A percentile compares a stretch with the other conserved stretches of the same genome.
phyloP scores from a whole-genome alignment of 2,329 filamentous ascomycete species.

The Fusarium mangiferae region DNA sequence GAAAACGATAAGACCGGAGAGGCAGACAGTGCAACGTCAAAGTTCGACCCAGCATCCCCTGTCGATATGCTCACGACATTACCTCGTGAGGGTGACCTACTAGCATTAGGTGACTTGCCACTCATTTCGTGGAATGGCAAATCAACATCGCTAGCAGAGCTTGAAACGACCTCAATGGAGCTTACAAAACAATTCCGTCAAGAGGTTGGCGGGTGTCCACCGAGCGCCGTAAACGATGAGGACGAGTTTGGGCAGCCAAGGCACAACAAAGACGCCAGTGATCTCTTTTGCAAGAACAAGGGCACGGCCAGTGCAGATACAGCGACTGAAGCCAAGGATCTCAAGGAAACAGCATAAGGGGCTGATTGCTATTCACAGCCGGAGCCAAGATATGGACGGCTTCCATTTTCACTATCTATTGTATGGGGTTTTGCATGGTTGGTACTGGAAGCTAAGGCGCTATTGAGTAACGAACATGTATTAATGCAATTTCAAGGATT shows the following conservation, averaged over 20 bases:
- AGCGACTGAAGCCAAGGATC: background rate
- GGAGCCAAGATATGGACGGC: background rate
- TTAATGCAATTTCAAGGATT: background rate
- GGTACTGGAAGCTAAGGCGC: slow-evolving; percentile 8
- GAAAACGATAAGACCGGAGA: slow-evolving; percentile 44
- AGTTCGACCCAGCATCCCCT: slow-evolving; percentile 56
- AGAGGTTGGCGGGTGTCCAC: slow-evolving; percentile 73
- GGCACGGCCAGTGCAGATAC: background rate
- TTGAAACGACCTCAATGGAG: slow-evolving; percentile 57
- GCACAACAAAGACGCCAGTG: slow-evolving; percentile 57
- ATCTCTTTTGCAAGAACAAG: slow-evolving; percentile 70
- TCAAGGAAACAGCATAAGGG: slow-evolving; percentile 38
- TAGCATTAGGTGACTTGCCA: slow-evolving; percentile 61
- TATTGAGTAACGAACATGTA: slow-evolving; percentile 19
- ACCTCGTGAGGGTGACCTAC: slow-evolving; percentile 56
- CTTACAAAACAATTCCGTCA: slow-evolving; percentile 70
- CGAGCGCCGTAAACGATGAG: slow-evolving; percentile 20
- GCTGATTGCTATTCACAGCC: background rate
- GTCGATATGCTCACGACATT: slow-evolving; percentile 61
- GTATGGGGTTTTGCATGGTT: slow-evolving; percentile 14
- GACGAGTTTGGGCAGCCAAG: slow-evolving; percentile 23
- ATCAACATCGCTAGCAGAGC: slow-evolving; percentile 50
- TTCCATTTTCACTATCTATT: slow-evolving; percentile 10
- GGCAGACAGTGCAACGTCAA: slow-evolving; percentile 40
- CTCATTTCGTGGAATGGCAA: slow-evolving; percentile 73